Evolutionary conservation across 805 yeast genomes (phyloP).

Genomic region (Zygotorulaspora chibaensis): DNA sequence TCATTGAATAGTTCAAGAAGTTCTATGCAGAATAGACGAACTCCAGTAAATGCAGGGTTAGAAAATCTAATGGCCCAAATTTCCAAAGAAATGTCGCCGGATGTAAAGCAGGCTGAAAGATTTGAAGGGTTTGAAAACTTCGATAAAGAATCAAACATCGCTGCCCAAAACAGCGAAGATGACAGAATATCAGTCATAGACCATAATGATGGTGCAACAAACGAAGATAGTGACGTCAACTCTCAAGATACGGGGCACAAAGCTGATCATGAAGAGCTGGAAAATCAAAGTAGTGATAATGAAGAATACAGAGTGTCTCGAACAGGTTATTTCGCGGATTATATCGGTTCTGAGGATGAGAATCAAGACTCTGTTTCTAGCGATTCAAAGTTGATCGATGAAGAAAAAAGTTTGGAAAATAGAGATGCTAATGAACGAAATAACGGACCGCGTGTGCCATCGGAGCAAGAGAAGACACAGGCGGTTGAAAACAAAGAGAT

Average conservation of each 20-base stretch:
- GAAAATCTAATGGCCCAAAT: conserved; percentile 32
- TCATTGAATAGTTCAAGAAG: conserved; percentile 9
- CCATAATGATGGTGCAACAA: no score
- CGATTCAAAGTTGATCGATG: not conserved
- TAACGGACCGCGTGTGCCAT: not conserved
- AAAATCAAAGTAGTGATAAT: conserved; percentile 7
- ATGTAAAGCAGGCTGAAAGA: not conserved
- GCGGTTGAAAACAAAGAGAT: not conserved
- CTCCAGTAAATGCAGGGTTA: conserved; percentile 27
- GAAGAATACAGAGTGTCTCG: conserved; percentile 20
- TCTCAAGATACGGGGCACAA: not conserved
- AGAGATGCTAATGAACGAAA: not conserved
- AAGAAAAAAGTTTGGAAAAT: not conserved
- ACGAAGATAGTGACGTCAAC: no score
- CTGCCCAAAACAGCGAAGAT: no score
- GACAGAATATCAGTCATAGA: no score
- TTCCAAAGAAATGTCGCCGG: conserved; percentile 33
- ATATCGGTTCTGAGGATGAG: conserved; percentile 10
- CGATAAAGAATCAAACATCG: no score
- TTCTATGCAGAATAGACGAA: conserved; percentile 7
- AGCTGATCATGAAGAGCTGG: conserved; percentile 4
- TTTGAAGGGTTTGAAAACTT: not conserved
- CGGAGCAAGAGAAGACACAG: not conserved
- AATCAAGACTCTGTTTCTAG: not conserved
- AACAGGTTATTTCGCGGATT: conserved; percentile 22